Conservation (phyloP, 441 rosid species). For the Jatropha multifida region DNA sequence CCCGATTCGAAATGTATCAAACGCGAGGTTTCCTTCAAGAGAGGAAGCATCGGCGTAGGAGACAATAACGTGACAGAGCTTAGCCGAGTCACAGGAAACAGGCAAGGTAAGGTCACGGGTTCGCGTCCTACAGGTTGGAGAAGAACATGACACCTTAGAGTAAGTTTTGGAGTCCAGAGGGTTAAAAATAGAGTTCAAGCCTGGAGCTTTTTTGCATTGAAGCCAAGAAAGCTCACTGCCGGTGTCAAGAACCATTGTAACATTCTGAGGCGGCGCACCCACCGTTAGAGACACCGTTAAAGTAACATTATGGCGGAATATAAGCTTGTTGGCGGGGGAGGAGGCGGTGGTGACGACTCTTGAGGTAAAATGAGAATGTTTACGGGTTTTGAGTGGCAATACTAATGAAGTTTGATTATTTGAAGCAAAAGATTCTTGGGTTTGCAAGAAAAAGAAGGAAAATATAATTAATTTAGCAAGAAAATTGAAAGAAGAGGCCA, state of each 20-base stretch:
- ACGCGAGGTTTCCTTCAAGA: constrained; percentile 80
- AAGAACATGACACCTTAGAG: constrained; percentile 55
- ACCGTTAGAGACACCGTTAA: constrained; percentile 67
- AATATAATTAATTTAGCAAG: constrained; percentile 33
- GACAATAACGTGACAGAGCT: constrained; percentile 72
- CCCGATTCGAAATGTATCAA: constrained; percentile 64
- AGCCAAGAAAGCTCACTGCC: constrained; percentile 90
- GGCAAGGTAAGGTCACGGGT: constrained; percentile 75
- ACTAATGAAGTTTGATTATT: constrained; percentile 33
- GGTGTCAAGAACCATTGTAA: constrained; percentile 75
- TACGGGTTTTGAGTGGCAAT: constrained; percentile 50
- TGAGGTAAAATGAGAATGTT: constrained; percentile 16
- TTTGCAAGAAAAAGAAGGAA: constrained; percentile 28
- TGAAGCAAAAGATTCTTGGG: constrained; percentile 30
- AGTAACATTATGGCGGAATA: constrained; percentile 70
- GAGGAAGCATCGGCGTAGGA: constrained; percentile 88
- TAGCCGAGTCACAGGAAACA: constrained; percentile 66
- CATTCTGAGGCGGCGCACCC: constrained; percentile 72
- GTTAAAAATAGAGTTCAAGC: constrained; percentile 45
- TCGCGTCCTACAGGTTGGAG: constrained; percentile 69
- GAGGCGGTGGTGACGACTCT: constrained; percentile 15
- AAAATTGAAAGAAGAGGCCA: constrained; percentile 29
- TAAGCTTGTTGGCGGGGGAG: constrained; percentile 44
- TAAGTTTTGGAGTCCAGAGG: constrained; percentile 71
- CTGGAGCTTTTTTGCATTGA: constrained; percentile 48